These are phyloP conservation scores for Bryum argenteum DNA, from an alignment of 225 moss, liverwort and hornwort species.

Conservation along the genomic window DNA sequence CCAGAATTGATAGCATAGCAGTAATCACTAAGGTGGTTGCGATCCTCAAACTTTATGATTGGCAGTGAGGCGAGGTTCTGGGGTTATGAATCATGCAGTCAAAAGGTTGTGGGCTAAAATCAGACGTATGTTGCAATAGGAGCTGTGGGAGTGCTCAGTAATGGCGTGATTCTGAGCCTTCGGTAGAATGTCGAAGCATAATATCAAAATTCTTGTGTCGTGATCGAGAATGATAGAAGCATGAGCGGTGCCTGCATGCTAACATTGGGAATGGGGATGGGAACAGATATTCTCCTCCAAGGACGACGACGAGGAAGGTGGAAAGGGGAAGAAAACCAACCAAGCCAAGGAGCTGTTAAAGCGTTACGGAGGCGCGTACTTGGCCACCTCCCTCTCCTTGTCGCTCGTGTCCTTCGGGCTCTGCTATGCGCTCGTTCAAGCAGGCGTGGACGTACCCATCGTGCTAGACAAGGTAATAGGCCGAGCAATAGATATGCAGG, in stretches of 20 bases:
- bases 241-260: too few relatives aligned
- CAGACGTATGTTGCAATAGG: too few relatives aligned
- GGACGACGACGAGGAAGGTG: slow-evolving; percentile 42
- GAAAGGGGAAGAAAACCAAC: slow-evolving; percentile 47
- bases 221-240: too few relatives aligned
- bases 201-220: too few relatives aligned
- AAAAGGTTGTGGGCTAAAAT: neutral
- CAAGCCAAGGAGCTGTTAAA: slow-evolving; percentile 92
- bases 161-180: too few relatives aligned
- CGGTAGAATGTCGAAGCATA: too few relatives aligned
- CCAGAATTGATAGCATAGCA: slow-evolving; percentile 2
- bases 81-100: slow-evolving; percentile 1
- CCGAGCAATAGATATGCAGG: too few relatives aligned
- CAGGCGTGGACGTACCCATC: slow-evolving; percentile 76
- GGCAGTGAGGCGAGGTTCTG: neutral
- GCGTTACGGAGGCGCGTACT: slow-evolving; percentile 90
- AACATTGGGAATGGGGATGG: neutral
- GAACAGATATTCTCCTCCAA: slow-evolving; percentile 77
- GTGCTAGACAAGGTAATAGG: slow-evolving; percentile 69
- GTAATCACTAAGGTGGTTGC: too few relatives aligned
- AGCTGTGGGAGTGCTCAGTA: neutral
- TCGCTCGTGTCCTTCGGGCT: slow-evolving; percentile 83
- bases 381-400: slow-evolving; percentile 87
- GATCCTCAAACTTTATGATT: too few relatives aligned
- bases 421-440: slow-evolving; percentile 82